These are phyloP conservation scores for Porcisia hertigi DNA, from an alignment of 208 protist species.

Conservation along the genomic window DNA sequence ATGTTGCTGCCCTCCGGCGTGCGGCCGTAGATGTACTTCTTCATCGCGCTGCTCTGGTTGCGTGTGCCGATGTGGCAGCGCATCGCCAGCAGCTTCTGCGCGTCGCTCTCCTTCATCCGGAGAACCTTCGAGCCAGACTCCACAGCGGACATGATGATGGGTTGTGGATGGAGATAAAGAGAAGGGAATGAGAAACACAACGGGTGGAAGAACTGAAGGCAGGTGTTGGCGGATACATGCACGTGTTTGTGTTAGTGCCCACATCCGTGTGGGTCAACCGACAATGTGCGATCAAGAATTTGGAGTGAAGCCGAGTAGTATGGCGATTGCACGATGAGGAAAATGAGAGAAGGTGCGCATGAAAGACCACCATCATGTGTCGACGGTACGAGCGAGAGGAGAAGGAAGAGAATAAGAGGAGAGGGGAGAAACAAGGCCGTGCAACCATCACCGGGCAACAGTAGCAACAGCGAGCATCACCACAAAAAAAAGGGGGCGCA, in stretches of 20 bases:
- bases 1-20: conserved; percentile 93
- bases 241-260: background rate
- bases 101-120: conserved; percentile 91
- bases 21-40: conserved; percentile 94
- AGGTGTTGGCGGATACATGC: background rate
- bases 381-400: background rate
- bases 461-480: too few relatives aligned
- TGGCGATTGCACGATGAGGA: too few relatives aligned
- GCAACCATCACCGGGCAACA: background rate
- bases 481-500: too few relatives aligned
- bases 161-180: background rate
- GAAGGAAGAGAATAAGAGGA: background rate
- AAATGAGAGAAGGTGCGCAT: too few relatives aligned
- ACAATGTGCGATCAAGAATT: background rate
- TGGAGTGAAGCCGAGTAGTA: too few relatives aligned
- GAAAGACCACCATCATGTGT: too few relatives aligned
- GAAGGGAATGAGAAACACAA: background rate
- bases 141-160: conserved; percentile 61
- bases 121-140: conserved; percentile 76
- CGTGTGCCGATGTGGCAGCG: conserved; percentile 96
- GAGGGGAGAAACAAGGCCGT: background rate
- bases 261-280: background rate
- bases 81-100: conserved; percentile 97
- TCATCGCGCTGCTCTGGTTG: conserved; percentile 95
- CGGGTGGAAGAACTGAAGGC: background rate